phyloP scores from a whole-genome alignment of 2,329 filamentous ascomycete species.

The Aureobasidium leucospermi region DNA sequence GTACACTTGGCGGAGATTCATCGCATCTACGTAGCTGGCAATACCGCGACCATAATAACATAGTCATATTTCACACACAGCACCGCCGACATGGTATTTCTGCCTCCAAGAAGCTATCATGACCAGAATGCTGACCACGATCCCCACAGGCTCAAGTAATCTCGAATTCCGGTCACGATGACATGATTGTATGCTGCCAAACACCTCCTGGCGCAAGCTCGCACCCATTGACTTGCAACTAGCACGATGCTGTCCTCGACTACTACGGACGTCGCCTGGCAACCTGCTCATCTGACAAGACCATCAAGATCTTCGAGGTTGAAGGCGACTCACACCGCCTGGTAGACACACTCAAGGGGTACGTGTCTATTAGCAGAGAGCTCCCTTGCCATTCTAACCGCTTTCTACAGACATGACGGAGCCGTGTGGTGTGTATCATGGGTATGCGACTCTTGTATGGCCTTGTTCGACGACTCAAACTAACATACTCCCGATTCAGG shows the following conservation, averaged over 20 bases:
- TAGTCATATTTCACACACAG: slow-evolving; percentile 11
- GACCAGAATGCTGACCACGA: slow-evolving; percentile 14
- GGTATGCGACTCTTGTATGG: slow-evolving; percentile 38
- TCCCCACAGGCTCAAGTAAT: slow-evolving; percentile 63
- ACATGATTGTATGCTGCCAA: slow-evolving; percentile 84
- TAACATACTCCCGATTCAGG: slow-evolving; percentile 34
- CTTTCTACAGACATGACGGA: slow-evolving; percentile 69
- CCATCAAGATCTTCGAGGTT: slow-evolving; percentile 98
- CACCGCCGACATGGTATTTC: slow-evolving; percentile 14
- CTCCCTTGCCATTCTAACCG: background rate
- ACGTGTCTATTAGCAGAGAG: slow-evolving; percentile 26
- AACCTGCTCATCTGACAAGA: slow-evolving; percentile 96
- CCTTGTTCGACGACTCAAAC: background rate
- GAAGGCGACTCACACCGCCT: slow-evolving; percentile 86
- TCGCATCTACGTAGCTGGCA: slow-evolving; percentile 3
- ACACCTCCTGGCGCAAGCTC: background rate
- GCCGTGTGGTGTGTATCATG: slow-evolving; percentile 97
- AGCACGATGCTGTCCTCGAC: slow-evolving; percentile 96
- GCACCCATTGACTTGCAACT: slow-evolving; percentile 30
- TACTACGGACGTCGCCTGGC: slow-evolving; percentile 96
- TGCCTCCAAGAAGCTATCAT: background rate
- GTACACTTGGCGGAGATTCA: background rate
- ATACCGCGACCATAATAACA: slow-evolving; percentile 5
- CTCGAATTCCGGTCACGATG: slow-evolving; percentile 85
- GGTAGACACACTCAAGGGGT: slow-evolving; percentile 92